Base-by-base conservation (phyloP, 2,329 filamentous ascomycete genomes). In the Colletotrichum eleusines region DNA sequence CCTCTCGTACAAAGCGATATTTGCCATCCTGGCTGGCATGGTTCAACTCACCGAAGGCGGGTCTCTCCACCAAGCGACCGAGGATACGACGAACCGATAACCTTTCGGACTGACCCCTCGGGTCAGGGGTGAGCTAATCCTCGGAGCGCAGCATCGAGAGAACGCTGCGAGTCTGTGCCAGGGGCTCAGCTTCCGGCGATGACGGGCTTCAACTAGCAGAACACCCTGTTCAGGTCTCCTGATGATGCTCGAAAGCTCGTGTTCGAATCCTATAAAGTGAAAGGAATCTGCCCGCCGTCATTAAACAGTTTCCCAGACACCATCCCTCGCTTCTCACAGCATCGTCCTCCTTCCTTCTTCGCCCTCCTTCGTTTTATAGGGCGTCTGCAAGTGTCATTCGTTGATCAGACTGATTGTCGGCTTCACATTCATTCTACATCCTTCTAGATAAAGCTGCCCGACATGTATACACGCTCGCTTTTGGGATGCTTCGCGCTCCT, bases 401-500 rank as follows among this genome's bases (percentile, higher is more conserved):
- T 63, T 53, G 8, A 8, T 57, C 26, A 35, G 20, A 57, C 57
- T 62, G 28, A 42, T 63, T 20, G 28, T 66, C 62, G 48, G 5
- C n/a, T 61, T 23, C 44, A 23, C 44, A 46, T 46, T 46, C 50
- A 31, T 50, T 70, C 26, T 53, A 61, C 55, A 61, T 72, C 69
- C 60, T 70, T 70, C 28, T 54, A 20, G 28, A 20, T 46, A 61
- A 40, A 64, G 14, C 40, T 54, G 46, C 28, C n/a, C 38, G 54
- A 26, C 69, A 72, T 72, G 69, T 62, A 72, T 35, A 64, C 60
- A 65, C 59, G n/a, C 61, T 72, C 69, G 35, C 57, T 72, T 31
- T 35, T 72, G 33, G 59, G 69, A 66, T 64, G 59, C 66, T 54
- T 63, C 42, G 69, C 69, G 58, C 60, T 72, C 69, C 60, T 69